Percentiles rank a stretch among this genome's conserved stretches.
Conservation (phyloP, 164 flowering plant species). For the Euptelea pleiosperma region DNA sequence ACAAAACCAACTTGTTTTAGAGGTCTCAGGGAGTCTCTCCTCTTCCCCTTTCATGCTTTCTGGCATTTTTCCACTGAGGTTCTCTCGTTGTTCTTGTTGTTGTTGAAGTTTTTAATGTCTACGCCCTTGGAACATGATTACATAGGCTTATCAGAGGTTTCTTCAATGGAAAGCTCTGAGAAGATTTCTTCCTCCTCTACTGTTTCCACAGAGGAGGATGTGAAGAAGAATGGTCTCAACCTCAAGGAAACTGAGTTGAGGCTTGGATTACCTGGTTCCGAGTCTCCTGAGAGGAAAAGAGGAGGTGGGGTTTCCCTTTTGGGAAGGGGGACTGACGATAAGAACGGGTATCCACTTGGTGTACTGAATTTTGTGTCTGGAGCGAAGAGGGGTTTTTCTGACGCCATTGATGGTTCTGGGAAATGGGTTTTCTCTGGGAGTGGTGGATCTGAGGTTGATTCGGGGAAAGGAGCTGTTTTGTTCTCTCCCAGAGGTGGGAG, state of each 20-base stretch:
- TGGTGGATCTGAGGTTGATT: constrained; percentile 48
- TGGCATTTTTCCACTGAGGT: neutral
- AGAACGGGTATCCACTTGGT: constrained; percentile 17
- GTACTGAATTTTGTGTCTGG: constrained; percentile 43
- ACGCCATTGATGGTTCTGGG: constrained; percentile 49
- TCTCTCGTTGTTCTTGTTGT: neutral
- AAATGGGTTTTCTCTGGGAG: constrained; percentile 65
- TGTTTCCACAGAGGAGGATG: constrained; percentile 15
- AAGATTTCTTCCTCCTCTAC: constrained; percentile 20
- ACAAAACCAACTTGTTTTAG: neutral
- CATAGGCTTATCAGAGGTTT: constrained; percentile 62
- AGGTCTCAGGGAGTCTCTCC: neutral
- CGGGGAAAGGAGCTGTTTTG: constrained; percentile 32
- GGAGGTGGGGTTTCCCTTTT: constrained; percentile 16
- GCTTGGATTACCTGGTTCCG: constrained; percentile 88
- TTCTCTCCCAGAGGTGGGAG: constrained; percentile 44
- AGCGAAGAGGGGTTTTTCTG: constrained; percentile 71
- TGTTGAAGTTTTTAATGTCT: constrained; percentile 55
- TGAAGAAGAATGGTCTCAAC: constrained; percentile 30
- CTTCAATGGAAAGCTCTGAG: constrained; percentile 52
- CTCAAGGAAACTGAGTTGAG: constrained; percentile 80
- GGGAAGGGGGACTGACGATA: constrained; percentile 24
- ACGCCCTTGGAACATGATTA: constrained; percentile 58
- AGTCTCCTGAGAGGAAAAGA: constrained; percentile 55
- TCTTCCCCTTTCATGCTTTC: constrained; percentile 10